Base-by-base conservation (phyloP, 2,329 filamentous ascomycete genomes). In the Fusarium ambrosium region DNA sequence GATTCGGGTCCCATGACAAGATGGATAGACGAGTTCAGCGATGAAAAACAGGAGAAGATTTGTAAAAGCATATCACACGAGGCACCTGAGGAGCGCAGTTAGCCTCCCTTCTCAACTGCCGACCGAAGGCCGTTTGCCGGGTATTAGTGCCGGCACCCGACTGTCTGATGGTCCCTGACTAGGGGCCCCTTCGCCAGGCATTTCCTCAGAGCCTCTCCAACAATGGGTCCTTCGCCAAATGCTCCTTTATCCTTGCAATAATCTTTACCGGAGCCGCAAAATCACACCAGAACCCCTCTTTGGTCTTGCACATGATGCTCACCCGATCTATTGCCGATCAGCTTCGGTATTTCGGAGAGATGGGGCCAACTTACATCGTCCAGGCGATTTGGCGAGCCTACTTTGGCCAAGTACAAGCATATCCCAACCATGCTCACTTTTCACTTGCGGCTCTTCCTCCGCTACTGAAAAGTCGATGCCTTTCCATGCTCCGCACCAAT, bases 281-380 rank as follows among this genome's bases (percentile, higher is more conserved):
- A 7, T 72, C 61, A 4, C 68, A 63, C 68, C 68, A 71, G 13
- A 71, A 71, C 0, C 70, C 64, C n/a, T 62, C 68, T 14, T 67
- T 61, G 0, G 27, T 32, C 51, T 55, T 55, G 51, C 51, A 20
- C 51, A 55, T 34, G 51, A 34, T 22, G 6, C 51, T 55, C n/a
- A 20, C 11, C n/a, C 27, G 29, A 29, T 34, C 51, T 53, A 29
- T 29, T 53, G 18, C 24, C 16, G 27, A 22, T 20, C 18, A 55
- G 51, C 18, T 55, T 32, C 51, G 29, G 51, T 32, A 20, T 20
- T 20, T 55, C 29, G 51, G 51, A 55, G 51, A 20, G 18, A 34
- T 55, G 51, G 51, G 48, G 48, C 24, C 24, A 55, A 55, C 51
- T 32, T 2, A 55, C 51, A 55, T 20, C 27, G 4, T 22, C 29